Conservation (phyloP, 1,284 basidiomycete genomes). For the Trametes versicolor region DNA sequence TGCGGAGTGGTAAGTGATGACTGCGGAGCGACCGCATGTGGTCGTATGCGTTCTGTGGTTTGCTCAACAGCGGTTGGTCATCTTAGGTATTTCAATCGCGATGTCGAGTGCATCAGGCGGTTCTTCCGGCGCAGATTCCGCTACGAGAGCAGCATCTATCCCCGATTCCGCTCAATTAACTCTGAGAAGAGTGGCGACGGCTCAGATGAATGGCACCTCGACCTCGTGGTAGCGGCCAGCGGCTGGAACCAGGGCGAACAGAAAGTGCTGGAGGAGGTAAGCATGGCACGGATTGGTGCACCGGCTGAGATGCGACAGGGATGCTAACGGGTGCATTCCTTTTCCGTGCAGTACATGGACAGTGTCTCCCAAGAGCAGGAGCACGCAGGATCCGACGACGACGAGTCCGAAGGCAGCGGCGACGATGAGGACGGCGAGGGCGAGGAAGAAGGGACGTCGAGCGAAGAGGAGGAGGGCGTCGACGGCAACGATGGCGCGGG, state of each 20-base stretch:
- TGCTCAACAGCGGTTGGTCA: conserved; percentile 14
- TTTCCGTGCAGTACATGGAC: conserved; percentile 68
- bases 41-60: conserved; percentile 6
- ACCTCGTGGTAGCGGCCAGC: conserved; percentile 92
- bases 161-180: conserved; percentile 74
- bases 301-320: conserved; percentile 7
- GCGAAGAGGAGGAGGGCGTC: conserved; percentile 47
- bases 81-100: conserved; percentile 95
- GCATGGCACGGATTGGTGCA: conserved; percentile 13
- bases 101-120: conserved; percentile 94
- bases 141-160: conserved; percentile 92
- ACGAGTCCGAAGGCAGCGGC: conserved; percentile 43
- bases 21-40: neutral
- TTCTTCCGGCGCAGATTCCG: conserved; percentile 95
- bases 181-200: conserved; percentile 55
- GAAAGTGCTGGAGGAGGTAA: conserved; percentile 84
- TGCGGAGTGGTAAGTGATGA: conserved; percentile 87
- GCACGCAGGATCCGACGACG: conserved; percentile 41
- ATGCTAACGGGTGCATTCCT: conserved; percentile 8
- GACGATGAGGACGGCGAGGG: conserved; percentile 48
- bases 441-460: conserved; percentile 37
- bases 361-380: conserved; percentile 57
- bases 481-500: conserved; percentile 38
- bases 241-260: conserved; percentile 89
- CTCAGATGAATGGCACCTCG: conserved; percentile 70